Evolutionary conservation across 495 filamentous ascomycete genomes (phyloP).

Genomic region (Lineolata rhizophorae): DNA sequence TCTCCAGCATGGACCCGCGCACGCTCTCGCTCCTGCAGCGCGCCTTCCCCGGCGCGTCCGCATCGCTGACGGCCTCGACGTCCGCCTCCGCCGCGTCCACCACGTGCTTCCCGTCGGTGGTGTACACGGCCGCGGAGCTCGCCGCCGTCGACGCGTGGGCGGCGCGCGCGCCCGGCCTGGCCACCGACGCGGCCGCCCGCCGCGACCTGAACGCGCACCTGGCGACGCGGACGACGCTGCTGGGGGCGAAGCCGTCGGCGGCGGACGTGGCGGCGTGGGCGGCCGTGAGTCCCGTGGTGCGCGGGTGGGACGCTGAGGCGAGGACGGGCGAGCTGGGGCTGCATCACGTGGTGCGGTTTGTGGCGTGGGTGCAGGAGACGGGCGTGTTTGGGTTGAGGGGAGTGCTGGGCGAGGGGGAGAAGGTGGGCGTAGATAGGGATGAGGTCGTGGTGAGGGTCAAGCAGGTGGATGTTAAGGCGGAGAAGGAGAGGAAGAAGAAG

Average conservation of each 20-base stretch:
- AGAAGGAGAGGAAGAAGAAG: slow-evolving; percentile 1
- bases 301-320: slow-evolving; percentile 66
- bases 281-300: slow-evolving; percentile 53
- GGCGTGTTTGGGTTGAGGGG: slow-evolving; percentile 47
- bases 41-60: no score
- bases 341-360: slow-evolving; percentile 74
- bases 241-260: slow-evolving; percentile 75
- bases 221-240: slow-evolving; percentile 66
- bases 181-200: neutral
- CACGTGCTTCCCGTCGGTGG: neutral
- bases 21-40: no score
- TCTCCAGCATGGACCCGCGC: no score
- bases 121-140: neutral
- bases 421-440: slow-evolving; percentile 55
- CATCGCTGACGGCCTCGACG: no score
- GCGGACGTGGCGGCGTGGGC: slow-evolving; percentile 79
- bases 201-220: slow-evolving; percentile 58
- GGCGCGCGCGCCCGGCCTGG: neutral
- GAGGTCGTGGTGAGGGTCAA: slow-evolving; percentile 46
- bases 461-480: slow-evolving; percentile 17
- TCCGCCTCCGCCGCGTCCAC: neutral
- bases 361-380: slow-evolving; percentile 90
- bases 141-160: neutral
- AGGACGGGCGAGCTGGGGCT: slow-evolving; percentile 76
- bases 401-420: slow-evolving; percentile 52